Conservation (phyloP, 2,329 filamentous ascomycete species). For the Colletotrichum limetticola region DNA sequence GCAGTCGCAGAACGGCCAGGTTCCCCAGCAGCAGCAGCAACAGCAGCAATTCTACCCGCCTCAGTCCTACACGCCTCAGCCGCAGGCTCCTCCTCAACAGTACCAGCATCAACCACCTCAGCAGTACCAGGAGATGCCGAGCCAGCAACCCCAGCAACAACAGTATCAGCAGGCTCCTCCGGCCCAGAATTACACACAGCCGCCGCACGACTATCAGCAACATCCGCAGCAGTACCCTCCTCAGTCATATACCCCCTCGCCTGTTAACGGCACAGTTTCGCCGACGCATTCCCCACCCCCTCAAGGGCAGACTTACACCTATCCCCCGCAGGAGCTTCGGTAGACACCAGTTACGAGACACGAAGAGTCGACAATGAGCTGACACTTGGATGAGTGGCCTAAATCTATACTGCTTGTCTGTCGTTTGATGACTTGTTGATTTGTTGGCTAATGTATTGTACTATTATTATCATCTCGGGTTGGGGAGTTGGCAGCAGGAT, state of each 20-base stretch:
- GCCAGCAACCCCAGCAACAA: constrained; percentile 9
- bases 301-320: constrained; percentile 11
- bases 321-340: constrained; percentile 26
- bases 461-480: background rate
- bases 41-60: constrained; percentile 16
- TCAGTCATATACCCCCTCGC: constrained; percentile 19
- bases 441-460: background rate
- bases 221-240: constrained; percentile 12
- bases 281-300: constrained; percentile 19
- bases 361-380: background rate
- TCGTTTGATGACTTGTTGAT: background rate
- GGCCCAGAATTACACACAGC: constrained; percentile 7
- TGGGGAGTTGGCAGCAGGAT: background rate
- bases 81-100: background rate
- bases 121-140: constrained; percentile 15
- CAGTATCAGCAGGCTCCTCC: background rate
- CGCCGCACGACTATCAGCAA: constrained; percentile 14
- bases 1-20: constrained; percentile 37
- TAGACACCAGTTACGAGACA: background rate
- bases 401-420: background rate
- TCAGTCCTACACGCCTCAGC: constrained; percentile 2
- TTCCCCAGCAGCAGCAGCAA: constrained; percentile 19
- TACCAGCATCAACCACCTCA: constrained; percentile 17
- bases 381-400: background rate
- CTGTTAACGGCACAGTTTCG: constrained; percentile 11